A percentile compares a stretch with the other conserved stretches of the same genome.
Evolutionary conservation across 1,284 basidiomycete species (phyloP).

Genomic region (Rhodofomes roseus): DNA sequence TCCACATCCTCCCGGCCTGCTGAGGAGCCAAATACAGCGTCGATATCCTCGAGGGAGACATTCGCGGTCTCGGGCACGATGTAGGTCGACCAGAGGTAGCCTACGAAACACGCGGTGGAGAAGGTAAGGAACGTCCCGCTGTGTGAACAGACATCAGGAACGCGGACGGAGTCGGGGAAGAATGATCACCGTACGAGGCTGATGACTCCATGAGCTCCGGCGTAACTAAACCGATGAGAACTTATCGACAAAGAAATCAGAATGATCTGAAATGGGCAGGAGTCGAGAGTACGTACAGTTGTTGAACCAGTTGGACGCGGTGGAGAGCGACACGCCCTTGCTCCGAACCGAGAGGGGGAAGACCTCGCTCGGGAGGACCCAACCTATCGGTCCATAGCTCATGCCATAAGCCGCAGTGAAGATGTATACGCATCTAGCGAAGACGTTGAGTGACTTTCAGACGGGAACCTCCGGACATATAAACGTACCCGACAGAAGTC

Average conservation of each 20-base stretch:
- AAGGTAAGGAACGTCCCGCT: conserved; percentile 71
- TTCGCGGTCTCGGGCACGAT: conserved; percentile 75
- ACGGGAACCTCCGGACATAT: too few species aligned
- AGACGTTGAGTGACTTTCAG: too few species aligned
- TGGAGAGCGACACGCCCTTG: conserved; percentile 81
- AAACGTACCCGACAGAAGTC: conserved; percentile 56
- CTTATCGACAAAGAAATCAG: conserved; percentile 31
- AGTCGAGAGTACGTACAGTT: conserved; percentile 53
- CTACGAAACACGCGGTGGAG: conserved; percentile 56
- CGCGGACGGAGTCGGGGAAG: conserved; percentile 3
- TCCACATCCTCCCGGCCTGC: conserved; percentile 50
- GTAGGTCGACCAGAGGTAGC: conserved; percentile 66
- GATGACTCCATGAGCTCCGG: conserved; percentile 67
- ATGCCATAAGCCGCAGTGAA: conserved; percentile 84
- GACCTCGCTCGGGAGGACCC: conserved; percentile 80
- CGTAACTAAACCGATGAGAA: conserved; percentile 77
- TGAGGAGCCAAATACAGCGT: conserved; percentile 59
- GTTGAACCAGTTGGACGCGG: conserved; percentile 81
- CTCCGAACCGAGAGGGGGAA: conserved; percentile 86
- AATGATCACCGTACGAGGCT: conserved; percentile 41
- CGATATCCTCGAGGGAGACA: conserved; percentile 74
- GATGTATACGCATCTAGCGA: conserved; percentile 57
- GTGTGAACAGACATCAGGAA: conserved; percentile 4
- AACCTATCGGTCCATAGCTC: conserved; percentile 83
- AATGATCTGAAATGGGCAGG: neutral